Evolutionary conservation across 345 rosid genomes (phyloP).

Genomic region (Erucastrum elatum): DNA sequence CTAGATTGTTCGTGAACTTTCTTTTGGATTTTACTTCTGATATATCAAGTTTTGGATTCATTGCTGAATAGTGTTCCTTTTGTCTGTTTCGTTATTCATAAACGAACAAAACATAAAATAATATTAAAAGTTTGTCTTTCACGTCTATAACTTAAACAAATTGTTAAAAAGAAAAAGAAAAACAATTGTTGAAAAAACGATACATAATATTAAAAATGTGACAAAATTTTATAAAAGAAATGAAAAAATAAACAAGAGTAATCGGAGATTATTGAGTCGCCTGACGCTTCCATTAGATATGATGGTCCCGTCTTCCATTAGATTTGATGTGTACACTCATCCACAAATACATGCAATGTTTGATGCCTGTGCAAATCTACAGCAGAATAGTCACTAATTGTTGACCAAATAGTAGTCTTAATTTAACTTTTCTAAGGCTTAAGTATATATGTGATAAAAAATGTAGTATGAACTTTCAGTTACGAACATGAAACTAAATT

Average conservation of each 20-base stretch:
- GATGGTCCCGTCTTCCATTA: conserved; percentile 34
- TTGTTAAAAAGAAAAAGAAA: neutral
- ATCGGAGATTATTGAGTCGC: conserved; percentile 24
- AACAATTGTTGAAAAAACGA: too few relatives aligned
- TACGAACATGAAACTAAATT: too few relatives aligned
- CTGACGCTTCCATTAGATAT: conserved; percentile 35
- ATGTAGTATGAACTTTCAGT: too few relatives aligned
- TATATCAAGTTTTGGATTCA: neutral
- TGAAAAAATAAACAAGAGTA: neutral
- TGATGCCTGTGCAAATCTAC: conserved; percentile 10
- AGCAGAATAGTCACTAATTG: conserved; percentile 1
- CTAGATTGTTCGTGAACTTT: neutral
- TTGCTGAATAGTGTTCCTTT: neutral
- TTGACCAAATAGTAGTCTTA: neutral
- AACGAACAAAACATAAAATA: neutral
- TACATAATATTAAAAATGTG: neutral
- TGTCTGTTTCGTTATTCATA: neutral
- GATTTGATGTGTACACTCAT: neutral
- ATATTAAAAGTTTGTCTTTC: neutral
- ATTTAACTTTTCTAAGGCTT: too few relatives aligned
- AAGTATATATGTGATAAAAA: too few relatives aligned
- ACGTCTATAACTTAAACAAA: neutral
- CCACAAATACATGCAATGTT: neutral
- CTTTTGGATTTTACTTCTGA: neutral
- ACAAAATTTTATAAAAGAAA: neutral